These are phyloP conservation scores for Maudiozyma serrabonitensis DNA, from an alignment of 805 yeast genomes.

Conservation along the genomic window DNA sequence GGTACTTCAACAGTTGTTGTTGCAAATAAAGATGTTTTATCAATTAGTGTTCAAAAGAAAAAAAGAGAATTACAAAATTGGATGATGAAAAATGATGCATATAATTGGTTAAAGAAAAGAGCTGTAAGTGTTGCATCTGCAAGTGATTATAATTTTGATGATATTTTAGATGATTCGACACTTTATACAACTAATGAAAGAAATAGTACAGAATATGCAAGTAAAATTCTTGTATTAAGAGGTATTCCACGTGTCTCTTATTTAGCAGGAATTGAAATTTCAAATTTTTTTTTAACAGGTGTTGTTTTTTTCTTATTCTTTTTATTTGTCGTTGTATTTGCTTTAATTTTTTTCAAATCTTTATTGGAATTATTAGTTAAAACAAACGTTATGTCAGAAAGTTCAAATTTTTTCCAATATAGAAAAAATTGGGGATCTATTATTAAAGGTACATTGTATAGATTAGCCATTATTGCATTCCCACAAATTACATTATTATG, in stretches of 20 bases:
- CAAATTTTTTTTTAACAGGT: conserved; percentile 79
- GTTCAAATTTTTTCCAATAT: conserved; percentile 60
- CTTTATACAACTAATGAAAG: conserved; percentile 68
- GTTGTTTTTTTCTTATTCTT: conserved; percentile 75
- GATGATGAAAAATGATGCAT: conserved; percentile 17
- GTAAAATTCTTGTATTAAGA: conserved; percentile 70
- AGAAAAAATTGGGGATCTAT: conserved; percentile 77
- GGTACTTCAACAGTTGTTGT: conserved; percentile 75
- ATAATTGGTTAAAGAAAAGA: conserved; percentile 27
- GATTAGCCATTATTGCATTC: conserved; percentile 74
- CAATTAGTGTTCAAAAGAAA: conserved; percentile 77
- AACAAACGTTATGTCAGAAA: conserved; percentile 44
- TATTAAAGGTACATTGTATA: conserved; percentile 79
- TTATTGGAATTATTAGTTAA: conserved; percentile 52
- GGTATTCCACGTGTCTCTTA: conserved; percentile 91
- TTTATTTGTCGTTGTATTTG: conserved; percentile 49
- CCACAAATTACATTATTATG: conserved; percentile 78
- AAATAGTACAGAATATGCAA: conserved; percentile 41
- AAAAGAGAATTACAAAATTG: conserved; percentile 4
- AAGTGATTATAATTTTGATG: conserved; percentile 36
- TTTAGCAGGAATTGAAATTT: conserved; percentile 74
- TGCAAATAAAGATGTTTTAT: conserved; percentile 50
- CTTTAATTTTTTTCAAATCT: conserved; percentile 57
- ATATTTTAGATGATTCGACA: conserved; percentile 39
- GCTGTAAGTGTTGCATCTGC: conserved; percentile 25